Evolutionary conservation across 306 rosid genomes (phyloP), one percentile per base, ranked within the genome.

Genomic region (Corylus avellana): DNA sequence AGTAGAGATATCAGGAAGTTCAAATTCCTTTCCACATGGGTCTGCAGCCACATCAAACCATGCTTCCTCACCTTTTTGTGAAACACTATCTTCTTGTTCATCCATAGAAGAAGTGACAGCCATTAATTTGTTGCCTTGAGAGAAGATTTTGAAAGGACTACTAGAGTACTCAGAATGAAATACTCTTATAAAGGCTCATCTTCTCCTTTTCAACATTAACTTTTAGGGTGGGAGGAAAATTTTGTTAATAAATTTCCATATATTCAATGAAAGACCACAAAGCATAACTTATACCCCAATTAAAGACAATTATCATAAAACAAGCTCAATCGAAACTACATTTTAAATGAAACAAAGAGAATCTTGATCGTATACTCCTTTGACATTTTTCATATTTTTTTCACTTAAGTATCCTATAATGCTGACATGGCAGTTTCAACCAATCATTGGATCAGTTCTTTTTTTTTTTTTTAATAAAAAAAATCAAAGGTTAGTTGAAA

Each of bases 21-120:
- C 39, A 66, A 76, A 76, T 35, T 76, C 80, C 39, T n/a, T 76
- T n/a, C 74, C 80, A 49, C 74, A 66, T 50, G 20, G 44, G n/a
- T 49, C 32, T 29, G 32, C 13, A 11, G 80, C 73, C n/a, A 66
- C 12, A n/a, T 76, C 80, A 76, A 76, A 66, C 73, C 80, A 76
- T 7, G 37, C 10, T 61, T 46, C 59, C 13, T 75, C 79, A 17
- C 32, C 25, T 27, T 7, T 42, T 27, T 32, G 72, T 59, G 50
- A 8, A 48, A 35, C 47, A 61, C 27, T 48, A 7, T 75, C 57
- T 10, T 62, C 48, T 29, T 47, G 46, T 27, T 2, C 27, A 14
- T 62, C 72, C 72, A 75, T 75, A 7, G 70, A 77, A 13, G 64
- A 39, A 14, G 47, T n/a, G 9, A 35, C 12, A 67, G 29, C 47